A percentile compares a stretch with the other conserved stretches of the same genome.
These are phyloP conservation scores for Posidonia oceanica DNA, from an alignment of 116 monocot genomes.

Conservation along the genomic window DNA sequence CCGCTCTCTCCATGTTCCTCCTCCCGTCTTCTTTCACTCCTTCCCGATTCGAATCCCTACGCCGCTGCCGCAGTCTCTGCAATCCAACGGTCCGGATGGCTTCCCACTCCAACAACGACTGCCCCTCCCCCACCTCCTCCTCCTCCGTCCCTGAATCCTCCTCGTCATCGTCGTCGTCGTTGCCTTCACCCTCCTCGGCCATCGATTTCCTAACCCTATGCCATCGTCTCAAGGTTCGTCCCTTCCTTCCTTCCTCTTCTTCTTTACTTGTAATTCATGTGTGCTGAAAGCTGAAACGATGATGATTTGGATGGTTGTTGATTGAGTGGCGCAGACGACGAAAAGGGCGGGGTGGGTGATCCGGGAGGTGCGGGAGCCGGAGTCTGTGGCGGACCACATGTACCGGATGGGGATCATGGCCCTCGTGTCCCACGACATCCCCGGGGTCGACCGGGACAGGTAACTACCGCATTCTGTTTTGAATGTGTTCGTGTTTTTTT, in stretches of 20 bases:
- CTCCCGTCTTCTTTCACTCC: too few species aligned
- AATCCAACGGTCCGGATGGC: conserved; percentile 14
- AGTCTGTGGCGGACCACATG: conserved; percentile 98
- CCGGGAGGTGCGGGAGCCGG: conserved; percentile 58
- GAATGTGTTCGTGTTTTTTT: neutral
- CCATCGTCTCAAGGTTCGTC: conserved; percentile 76
- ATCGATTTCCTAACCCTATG: conserved; percentile 80
- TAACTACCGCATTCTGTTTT: conserved; percentile 1
- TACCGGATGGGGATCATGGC: conserved; percentile 97
- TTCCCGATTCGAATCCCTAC: too few species aligned
- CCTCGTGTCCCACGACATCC: conserved; percentile 49
- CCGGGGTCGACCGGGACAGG: conserved; percentile 82
- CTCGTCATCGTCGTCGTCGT: neutral
- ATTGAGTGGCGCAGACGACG: conserved; percentile 41
- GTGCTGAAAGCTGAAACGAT: neutral
- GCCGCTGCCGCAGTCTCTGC: neutral
- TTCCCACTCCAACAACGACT: conserved; percentile 4
- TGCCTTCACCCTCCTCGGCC: conserved; percentile 12
- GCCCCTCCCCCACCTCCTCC: conserved; percentile 22
- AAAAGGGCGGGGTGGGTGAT: conserved; percentile 88
- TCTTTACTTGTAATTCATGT: neutral
- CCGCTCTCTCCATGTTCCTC: too few species aligned
- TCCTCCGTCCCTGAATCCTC: conserved; percentile 4
- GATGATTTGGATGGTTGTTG: neutral
- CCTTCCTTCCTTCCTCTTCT: neutral